phyloP scores from a whole-genome alignment of 176 grass and related monocot species.

The Zea mays region DNA sequence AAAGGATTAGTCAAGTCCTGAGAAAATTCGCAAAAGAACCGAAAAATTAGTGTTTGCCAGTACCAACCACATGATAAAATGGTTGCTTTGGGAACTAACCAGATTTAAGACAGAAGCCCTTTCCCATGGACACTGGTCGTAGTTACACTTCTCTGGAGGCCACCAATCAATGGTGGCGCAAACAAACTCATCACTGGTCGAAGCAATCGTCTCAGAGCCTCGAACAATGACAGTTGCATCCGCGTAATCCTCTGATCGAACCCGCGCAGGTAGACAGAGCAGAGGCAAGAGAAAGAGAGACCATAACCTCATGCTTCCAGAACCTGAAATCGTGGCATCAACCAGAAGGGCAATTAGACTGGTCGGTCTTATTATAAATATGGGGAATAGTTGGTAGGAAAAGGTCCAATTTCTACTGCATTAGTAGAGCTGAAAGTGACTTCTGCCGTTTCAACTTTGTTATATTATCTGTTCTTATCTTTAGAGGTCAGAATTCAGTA shows the following conservation, averaged over 20 bases:
- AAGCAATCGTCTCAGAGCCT: slow-evolving; percentile 64
- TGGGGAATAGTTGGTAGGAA: slow-evolving; percentile 31
- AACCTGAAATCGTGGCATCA: slow-evolving; percentile 40
- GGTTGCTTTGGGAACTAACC: slow-evolving; percentile 40
- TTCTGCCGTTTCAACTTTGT: slow-evolving; percentile 23
- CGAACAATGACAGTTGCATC: slow-evolving; percentile 69
- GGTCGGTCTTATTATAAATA: slow-evolving; percentile 27
- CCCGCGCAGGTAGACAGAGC: slow-evolving; percentile 36
- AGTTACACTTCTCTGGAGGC: slow-evolving; percentile 96
- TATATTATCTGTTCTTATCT: slow-evolving; percentile 22
- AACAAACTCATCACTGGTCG: slow-evolving; percentile 70
- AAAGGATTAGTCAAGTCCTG: slow-evolving; percentile 81
- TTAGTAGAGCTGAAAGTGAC: slow-evolving; percentile 38
- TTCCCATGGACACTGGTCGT: slow-evolving; percentile 90
- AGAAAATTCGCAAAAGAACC: slow-evolving; percentile 13
- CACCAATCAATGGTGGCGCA: slow-evolving; percentile 98
- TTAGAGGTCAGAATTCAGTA: slow-evolving; percentile 30
- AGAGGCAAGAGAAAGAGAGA: slow-evolving; percentile 50
- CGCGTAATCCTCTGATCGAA: slow-evolving; percentile 52
- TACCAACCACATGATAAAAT: not conserved
- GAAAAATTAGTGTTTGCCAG: slow-evolving; percentile 19
- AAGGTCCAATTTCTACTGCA: slow-evolving; percentile 25
- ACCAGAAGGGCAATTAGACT: slow-evolving; percentile 27
- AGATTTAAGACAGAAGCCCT: slow-evolving; percentile 80
- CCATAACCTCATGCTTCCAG: slow-evolving; percentile 40